Evolutionary conservation across 2,329 filamentous ascomycete genomes (phyloP), one percentile per base, ranked within the genome.

Genomic region (Chaetomium sp.): DNA sequence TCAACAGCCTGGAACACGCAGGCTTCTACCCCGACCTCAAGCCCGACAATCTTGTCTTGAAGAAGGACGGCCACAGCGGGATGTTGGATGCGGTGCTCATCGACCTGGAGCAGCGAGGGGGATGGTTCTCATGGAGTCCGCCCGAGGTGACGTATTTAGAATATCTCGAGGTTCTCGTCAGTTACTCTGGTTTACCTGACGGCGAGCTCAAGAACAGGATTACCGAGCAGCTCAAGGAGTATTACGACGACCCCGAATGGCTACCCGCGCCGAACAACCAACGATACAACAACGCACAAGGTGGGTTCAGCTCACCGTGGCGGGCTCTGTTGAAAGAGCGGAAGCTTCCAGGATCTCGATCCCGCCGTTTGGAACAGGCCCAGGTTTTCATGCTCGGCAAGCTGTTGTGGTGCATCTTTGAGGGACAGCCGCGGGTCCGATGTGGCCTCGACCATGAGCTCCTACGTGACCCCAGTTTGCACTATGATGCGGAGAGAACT

Each of bases 311-410:
- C 38, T 36, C 40, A 4, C 57, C 64, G 2, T 66, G 63, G 64
- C 41, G 53, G n/a, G 54, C 59, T 4, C 55, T 65, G 19, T 27
- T 61, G 14, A 44, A 11, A 1, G 19, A 49, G 6, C 41, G 58
- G 19, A 6, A 42, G 6, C 34, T 47, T 9, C 19, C 35, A 2
- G 35, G 45, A 0, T 19, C 56, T 10, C 49, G 42, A 3, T 43
- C 27, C 9, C 11, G 53, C 6, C 37, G 40, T 1, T 44, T 61
- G 33, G 63, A 65, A 19, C 57, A 38, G 38, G 63, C 64, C 2
- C 63, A 66, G 43, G 59, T 62, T 1, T 66, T 63, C 33, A 65
- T 65, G 62, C 58, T 66, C 5, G 64, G 64, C 2, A 66, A 65
- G 45, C 38, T 65, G n/a, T 49, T 66, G 3, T 66, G 64, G 64